Evolutionary conservation across 1,284 basidiomycete species (phyloP), one percentile per base, ranked within the genome.

Genomic region (Malassezia nana): DNA sequence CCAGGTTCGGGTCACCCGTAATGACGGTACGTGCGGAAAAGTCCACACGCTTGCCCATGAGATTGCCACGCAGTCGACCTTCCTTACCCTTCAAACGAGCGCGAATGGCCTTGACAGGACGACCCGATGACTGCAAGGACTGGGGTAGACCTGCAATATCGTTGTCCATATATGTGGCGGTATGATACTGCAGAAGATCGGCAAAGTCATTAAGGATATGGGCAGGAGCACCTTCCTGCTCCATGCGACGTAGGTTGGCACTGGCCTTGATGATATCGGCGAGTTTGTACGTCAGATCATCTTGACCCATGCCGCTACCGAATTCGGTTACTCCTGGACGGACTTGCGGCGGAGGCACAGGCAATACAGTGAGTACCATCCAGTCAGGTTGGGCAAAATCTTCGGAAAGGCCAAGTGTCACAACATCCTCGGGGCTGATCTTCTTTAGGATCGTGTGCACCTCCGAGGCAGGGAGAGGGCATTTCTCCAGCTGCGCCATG

Each of bases 1-100:
- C 86, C 59, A 99, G 75, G 75, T 98, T 96, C 6, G 94, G 94
- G 76, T 98, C 94, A 75, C 94, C 94, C 5, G 94, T 96, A 73
- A 99, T 99, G 72, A 99, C 94, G 20, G 94, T 98, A 65, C 94
- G 87, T 0, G 94, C 94, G 1, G 94, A 98, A 75, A 98, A 98
- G 75, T 98, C 92, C 55, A 99, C 94, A 78, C 94, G 89, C 77
- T 98, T 98, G 46, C 94, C 94, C 94, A 98, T 98, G 75, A 98
- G 75, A 76, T 98, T 99, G 32, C 94, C 94, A 77, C 94, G 84
- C 49, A 99, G 80, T 72, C 94, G 88, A 41, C 94, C 94, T 76
- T 99, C 94, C 76, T 99, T 98, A 56, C 94, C 94, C 81, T 98
- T 98, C 54, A 99, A 80, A 60, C 94, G 86, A 4, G 92, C 90